These are phyloP conservation scores for Wickerhamomyces sp. DNA, from an alignment of 1,139 yeast species.

Conservation along the genomic window DNA sequence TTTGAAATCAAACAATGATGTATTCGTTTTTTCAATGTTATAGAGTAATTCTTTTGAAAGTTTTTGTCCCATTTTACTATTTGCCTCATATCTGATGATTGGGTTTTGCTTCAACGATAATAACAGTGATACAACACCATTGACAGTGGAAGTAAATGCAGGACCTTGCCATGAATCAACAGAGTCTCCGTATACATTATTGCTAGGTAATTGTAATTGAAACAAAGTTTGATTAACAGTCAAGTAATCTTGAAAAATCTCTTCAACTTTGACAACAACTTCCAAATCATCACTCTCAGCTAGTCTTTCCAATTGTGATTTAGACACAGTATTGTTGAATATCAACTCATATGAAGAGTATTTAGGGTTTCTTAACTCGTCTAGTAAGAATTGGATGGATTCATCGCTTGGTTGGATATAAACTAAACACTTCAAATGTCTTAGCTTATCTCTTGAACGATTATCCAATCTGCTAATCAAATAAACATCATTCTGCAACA, in stretches of 20 bases:
- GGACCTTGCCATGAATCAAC: conserved; percentile 38
- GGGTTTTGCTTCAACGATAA: conserved; percentile 77
- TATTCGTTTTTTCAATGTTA: conserved; percentile 52
- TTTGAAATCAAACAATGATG: conserved; percentile 62
- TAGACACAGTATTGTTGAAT: conserved; percentile 70
- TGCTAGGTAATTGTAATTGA: conserved; percentile 34
- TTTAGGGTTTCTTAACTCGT: conserved; percentile 73
- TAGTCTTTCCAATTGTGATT: conserved; percentile 72
- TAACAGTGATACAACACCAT: conserved; percentile 58
- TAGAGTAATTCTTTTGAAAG: conserved; percentile 67
- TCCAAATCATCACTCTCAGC: conserved; percentile 92
- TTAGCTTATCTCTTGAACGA: conserved; percentile 62
- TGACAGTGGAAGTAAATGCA: conserved; percentile 43
- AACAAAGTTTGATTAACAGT: conserved; percentile 69
- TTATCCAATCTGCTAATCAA: conserved; percentile 71
- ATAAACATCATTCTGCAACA: conserved; percentile 76
- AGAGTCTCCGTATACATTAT: conserved; percentile 21
- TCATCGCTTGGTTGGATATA: conserved; percentile 72
- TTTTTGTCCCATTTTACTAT: conserved; percentile 55
- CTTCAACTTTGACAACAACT: conserved; percentile 68
- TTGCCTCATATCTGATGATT: conserved; percentile 66
- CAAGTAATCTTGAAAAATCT: conserved; percentile 78
- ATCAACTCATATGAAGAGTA: conserved; percentile 72
- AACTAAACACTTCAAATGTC: conserved; percentile 78
- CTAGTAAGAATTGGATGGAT: conserved; percentile 52